phyloP scores from a whole-genome alignment of 306 rosid genomes.

The Citrullus colocynthis region DNA sequence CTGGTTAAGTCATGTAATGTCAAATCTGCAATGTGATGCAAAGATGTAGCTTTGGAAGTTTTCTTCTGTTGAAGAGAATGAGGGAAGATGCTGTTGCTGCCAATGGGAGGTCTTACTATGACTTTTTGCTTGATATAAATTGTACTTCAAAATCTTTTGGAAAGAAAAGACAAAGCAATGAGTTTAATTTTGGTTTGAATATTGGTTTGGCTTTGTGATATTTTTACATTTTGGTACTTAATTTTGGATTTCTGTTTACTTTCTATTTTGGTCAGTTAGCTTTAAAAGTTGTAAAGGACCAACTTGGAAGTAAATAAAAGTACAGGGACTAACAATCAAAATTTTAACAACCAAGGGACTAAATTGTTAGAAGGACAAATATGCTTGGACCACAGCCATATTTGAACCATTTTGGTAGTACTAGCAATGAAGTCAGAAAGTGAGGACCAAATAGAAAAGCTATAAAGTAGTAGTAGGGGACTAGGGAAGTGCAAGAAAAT shows the following conservation, averaged over 20 bases:
- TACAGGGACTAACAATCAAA: not conserved
- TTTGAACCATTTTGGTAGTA: not conserved
- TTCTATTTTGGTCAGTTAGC: not conserved
- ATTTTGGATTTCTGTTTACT: not conserved
- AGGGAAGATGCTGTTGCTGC: not conserved
- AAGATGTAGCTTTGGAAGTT: not conserved
- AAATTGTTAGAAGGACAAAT: not conserved
- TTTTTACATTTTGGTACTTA: not conserved
- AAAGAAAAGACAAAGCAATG: not conserved
- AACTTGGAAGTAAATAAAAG: not conserved
- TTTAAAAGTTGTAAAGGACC: not conserved
- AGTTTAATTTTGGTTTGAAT: not conserved
- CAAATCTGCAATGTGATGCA: not conserved
- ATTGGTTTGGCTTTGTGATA: not conserved
- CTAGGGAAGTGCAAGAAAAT: not conserved
- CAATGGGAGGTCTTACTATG: not conserved
- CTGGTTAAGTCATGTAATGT: not conserved
- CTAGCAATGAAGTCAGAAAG: not conserved
- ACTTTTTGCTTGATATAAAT: not conserved
- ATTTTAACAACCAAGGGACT: not conserved
- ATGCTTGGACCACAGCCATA: not conserved
- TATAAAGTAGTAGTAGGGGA: not conserved
- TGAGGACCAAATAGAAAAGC: not conserved
- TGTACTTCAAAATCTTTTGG: not conserved
- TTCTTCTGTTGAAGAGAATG: not conserved